Percentiles rank a stretch among this genome's conserved stretches.
Evolutionary conservation across 2,329 filamentous ascomycete species (phyloP).

Genomic region (Fusarium hainanense): DNA sequence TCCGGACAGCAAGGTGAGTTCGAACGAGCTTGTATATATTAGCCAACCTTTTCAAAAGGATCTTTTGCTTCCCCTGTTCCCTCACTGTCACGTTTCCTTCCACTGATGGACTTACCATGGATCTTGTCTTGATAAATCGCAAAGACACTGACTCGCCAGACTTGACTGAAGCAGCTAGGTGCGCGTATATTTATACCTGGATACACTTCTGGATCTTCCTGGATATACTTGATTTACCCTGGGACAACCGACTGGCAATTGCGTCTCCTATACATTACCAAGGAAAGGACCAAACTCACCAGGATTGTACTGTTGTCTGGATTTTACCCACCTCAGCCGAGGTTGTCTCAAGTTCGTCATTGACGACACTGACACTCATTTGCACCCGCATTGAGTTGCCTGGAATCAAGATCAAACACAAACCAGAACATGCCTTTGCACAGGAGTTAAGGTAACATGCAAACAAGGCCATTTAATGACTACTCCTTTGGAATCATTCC

Average conservation of each 20-base stretch:
- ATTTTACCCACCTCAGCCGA: conserved; percentile 32
- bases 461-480: conserved; percentile 16
- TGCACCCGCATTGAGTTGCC: conserved; percentile 28
- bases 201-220: conserved; percentile 15
- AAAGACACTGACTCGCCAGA: conserved; percentile 44
- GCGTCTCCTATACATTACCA: background rate
- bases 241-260: conserved; percentile 28
- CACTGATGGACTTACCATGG: conserved; percentile 40
- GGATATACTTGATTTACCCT: conserved; percentile 21
- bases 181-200: conserved; percentile 15
- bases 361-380: conserved; percentile 27
- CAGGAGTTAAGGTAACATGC: conserved; percentile 36
- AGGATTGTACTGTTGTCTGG: conserved; percentile 26
- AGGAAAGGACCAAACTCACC: conserved; percentile 31
- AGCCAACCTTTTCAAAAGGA: conserved; percentile 57
- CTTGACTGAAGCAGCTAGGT: conserved; percentile 44
- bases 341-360: conserved; percentile 32
- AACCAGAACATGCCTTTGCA: conserved; percentile 30
- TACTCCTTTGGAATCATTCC: conserved; percentile 11
- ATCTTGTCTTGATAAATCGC: conserved; percentile 37
- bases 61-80: conserved; percentile 35
- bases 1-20: conserved; percentile 67
- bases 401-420: conserved; percentile 24
- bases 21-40: conserved; percentile 63
- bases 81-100: conserved; percentile 19